These are phyloP conservation scores for Myxozyma melibiosi DNA, from an alignment of 805 yeast species.

Conservation along the genomic window DNA sequence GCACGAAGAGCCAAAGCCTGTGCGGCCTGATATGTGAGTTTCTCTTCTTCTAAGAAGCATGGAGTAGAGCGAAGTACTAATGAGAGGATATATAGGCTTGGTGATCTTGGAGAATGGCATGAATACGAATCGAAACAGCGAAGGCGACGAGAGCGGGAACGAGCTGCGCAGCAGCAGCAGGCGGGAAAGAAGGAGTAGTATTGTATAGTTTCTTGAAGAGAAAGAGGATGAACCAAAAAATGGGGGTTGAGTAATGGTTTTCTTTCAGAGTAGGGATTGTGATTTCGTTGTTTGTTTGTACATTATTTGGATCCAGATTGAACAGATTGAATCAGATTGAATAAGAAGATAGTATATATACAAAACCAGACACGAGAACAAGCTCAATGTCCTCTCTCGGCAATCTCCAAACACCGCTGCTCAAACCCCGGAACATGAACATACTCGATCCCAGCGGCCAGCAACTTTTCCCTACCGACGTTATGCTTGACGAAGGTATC, in stretches of 20 bases:
- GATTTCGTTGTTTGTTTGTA: too few relatives aligned
- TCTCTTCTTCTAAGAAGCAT: neutral
- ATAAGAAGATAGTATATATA: too few relatives aligned
- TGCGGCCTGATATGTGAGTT: slow-evolving; percentile 51
- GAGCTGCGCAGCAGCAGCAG: slow-evolving; percentile 10
- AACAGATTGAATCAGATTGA: too few relatives aligned
- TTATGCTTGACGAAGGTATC: slow-evolving; percentile 82
- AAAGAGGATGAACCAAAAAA: too few relatives aligned
- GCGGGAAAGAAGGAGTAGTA: too few relatives aligned
- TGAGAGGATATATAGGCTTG: slow-evolving; percentile 40
- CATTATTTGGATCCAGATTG: too few relatives aligned
- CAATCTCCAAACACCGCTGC: slow-evolving; percentile 64
- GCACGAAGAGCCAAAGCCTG: slow-evolving; percentile 63
- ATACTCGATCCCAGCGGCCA: slow-evolving; percentile 64
- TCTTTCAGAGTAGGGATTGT: too few relatives aligned
- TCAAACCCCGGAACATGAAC: slow-evolving; percentile 84
- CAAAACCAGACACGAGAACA: neutral
- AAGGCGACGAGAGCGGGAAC: slow-evolving; percentile 41
- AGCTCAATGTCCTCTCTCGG: slow-evolving; percentile 42
- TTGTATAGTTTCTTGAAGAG: too few relatives aligned
- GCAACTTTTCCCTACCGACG: slow-evolving; percentile 58
- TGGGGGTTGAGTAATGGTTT: too few relatives aligned
- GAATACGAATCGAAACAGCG: slow-evolving; percentile 91
- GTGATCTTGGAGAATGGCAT: slow-evolving; percentile 88
- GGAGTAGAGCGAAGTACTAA: neutral